Percentiles rank a stretch among this genome's conserved stretches.
These are phyloP conservation scores for Venturiaceae sp. DNA, from an alignment of 2,329 filamentous ascomycete genomes.

Conservation along the genomic window DNA sequence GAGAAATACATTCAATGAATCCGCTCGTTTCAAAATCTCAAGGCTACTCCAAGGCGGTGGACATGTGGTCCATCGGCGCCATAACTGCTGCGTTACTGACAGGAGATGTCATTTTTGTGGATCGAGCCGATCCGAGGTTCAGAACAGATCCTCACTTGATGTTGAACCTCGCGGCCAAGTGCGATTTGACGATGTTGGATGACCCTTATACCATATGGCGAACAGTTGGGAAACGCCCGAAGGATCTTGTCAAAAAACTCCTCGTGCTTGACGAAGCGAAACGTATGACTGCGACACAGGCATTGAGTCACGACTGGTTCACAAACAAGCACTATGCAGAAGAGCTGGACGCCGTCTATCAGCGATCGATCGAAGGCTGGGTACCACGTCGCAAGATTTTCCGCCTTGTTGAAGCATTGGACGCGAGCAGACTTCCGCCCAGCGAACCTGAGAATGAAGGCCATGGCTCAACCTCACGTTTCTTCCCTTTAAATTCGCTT, in stretches of 20 bases:
- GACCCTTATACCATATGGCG: constrained; percentile 29
- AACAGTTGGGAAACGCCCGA: constrained; percentile 31
- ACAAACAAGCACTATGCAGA: constrained; percentile 36
- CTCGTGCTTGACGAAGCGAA: constrained; percentile 38
- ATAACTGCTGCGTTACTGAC: constrained; percentile 43
- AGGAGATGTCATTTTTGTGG: constrained; percentile 37
- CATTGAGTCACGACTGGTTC: constrained; percentile 47
- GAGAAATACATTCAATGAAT: constrained; percentile 27
- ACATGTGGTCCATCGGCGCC: constrained; percentile 54
- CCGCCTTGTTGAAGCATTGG: constrained; percentile 5
- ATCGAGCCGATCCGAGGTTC: constrained; percentile 21
- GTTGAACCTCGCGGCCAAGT: constrained; percentile 23
- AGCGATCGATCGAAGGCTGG: constrained; percentile 40
- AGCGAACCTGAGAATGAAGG: not conserved
- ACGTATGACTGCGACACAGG: constrained; percentile 44
- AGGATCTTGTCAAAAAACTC: constrained; percentile 43
- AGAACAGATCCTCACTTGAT: constrained; percentile 19
- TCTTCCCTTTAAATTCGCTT: not conserved
- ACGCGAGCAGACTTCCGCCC: not conserved
- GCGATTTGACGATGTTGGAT: constrained; percentile 36
- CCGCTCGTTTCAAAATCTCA: constrained; percentile 7
- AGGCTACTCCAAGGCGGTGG: constrained; percentile 49
- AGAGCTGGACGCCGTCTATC: constrained; percentile 41
- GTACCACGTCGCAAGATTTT: constrained; percentile 22
- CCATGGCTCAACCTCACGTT: not conserved